Conservation (phyloP, 1,284 basidiomycete genomes). For the Apiotrichum montevideense region DNA sequence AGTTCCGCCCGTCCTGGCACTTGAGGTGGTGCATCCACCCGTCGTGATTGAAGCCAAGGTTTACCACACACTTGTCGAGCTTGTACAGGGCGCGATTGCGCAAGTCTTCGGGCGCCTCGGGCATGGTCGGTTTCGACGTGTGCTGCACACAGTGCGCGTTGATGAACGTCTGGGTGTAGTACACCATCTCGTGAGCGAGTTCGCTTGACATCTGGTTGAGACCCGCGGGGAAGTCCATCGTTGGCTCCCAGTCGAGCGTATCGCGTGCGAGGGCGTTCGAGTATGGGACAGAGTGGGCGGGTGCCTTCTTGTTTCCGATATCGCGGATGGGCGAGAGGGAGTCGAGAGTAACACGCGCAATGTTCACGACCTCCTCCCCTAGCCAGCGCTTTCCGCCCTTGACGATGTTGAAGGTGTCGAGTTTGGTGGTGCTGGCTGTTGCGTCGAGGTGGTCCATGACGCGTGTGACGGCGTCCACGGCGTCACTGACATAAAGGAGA, state of each 20-base stretch:
- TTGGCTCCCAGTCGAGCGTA: constrained; percentile 27
- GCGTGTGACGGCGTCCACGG: constrained; percentile 25
- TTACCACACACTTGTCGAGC: constrained; percentile 40
- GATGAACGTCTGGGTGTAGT: constrained; percentile 30
- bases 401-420: constrained; percentile 34
- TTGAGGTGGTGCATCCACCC: constrained; percentile 42
- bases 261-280: constrained; percentile 12
- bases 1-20: constrained; percentile 36
- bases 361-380: constrained; percentile 31
- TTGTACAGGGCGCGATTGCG: constrained; percentile 36
- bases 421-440: not conserved
- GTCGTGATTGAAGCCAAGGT: constrained; percentile 36
- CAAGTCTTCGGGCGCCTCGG: constrained; percentile 23
- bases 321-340: constrained; percentile 39
- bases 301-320: constrained; percentile 23
- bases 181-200: constrained; percentile 21
- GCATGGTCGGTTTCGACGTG: not conserved
- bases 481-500: constrained; percentile 40
- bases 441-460: constrained; percentile 14
- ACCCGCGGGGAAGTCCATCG: constrained; percentile 22
- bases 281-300: constrained; percentile 9
- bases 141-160: constrained; percentile 22
- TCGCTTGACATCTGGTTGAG: constrained; percentile 21
- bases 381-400: constrained; percentile 35
- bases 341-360: constrained; percentile 28